A percentile compares a stretch with the other conserved stretches of the same genome.
Evolutionary conservation across 2,329 filamentous ascomycete species (phyloP).

Genomic region (Penicillium sclerotigenum): DNA sequence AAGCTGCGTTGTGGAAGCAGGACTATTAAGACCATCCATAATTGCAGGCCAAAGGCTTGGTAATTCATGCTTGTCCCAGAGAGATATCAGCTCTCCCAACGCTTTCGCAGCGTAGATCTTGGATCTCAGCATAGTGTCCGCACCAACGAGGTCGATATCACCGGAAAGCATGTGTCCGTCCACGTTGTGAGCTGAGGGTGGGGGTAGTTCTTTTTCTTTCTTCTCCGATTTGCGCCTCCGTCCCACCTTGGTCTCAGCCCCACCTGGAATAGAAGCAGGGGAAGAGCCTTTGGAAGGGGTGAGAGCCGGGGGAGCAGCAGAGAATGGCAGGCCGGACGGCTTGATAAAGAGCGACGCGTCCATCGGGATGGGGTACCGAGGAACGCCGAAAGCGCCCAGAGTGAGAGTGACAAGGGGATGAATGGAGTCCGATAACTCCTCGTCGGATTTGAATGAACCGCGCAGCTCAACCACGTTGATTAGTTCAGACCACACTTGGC

Average conservation of each 20-base stretch:
- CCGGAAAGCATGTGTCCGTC: slow-evolving; percentile 98
- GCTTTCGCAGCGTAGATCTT: slow-evolving; percentile 84
- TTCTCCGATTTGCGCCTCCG: slow-evolving; percentile 83
- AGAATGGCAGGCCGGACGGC: slow-evolving; percentile 83
- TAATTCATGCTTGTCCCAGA: slow-evolving; percentile 60
- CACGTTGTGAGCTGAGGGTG: slow-evolving; percentile 79
- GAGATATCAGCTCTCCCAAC: slow-evolving; percentile 76
- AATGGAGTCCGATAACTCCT: slow-evolving; percentile 72
- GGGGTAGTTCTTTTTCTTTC: slow-evolving; percentile 67
- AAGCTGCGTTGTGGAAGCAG: slow-evolving; percentile 82
- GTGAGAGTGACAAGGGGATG: slow-evolving; percentile 79
- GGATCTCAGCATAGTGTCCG: slow-evolving; percentile 82
- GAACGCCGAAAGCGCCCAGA: slow-evolving; percentile 87
- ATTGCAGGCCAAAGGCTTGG: slow-evolving; percentile 60
- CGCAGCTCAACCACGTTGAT: slow-evolving; percentile 63
- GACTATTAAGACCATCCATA: slow-evolving; percentile 66
- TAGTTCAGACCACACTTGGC: slow-evolving; percentile 82
- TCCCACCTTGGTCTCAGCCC: slow-evolving; percentile 63
- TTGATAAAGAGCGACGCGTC: slow-evolving; percentile 85
- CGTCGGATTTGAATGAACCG: slow-evolving; percentile 62
- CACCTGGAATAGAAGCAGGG: slow-evolving; percentile 45
- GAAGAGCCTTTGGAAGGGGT: slow-evolving; percentile 43
- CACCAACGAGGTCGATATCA: slow-evolving; percentile 89
- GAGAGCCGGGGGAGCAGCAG: slow-evolving; percentile 41
- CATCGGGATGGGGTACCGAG: slow-evolving; percentile 88